These are phyloP conservation scores for Anthracocystis walkeri DNA, from an alignment of 1,284 basidiomycete species.

Conservation along the genomic window DNA sequence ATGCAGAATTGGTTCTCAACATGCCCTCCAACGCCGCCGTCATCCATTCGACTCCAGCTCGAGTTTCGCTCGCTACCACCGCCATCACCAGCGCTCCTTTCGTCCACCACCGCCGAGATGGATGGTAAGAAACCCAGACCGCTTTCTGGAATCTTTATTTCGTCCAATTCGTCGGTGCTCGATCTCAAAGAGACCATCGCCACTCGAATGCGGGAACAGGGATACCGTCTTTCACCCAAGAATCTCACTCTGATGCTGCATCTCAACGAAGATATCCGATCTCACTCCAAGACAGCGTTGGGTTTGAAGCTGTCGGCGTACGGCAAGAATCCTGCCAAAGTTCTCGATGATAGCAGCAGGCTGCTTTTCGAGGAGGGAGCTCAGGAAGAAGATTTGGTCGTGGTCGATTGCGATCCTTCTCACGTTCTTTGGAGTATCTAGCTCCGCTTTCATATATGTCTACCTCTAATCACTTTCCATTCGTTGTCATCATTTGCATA, in stretches of 20 bases:
- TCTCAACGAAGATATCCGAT: slow-evolving; percentile 16
- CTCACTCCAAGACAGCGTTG: slow-evolving; percentile 12
- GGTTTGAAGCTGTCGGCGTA: slow-evolving; percentile 19
- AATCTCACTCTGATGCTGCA: slow-evolving; percentile 28
- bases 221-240: slow-evolving; percentile 36
- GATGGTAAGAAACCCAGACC: slow-evolving; percentile 2
- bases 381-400: slow-evolving; percentile 37
- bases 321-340: slow-evolving; percentile 21
- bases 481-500: background rate
- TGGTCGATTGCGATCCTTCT: slow-evolving; percentile 37
- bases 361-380: slow-evolving; percentile 42
- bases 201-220: slow-evolving; percentile 17
- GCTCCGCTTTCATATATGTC: background rate
- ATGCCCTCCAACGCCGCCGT: slow-evolving; percentile 40
- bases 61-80: slow-evolving; percentile 30
- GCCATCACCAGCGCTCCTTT: slow-evolving; percentile 6
- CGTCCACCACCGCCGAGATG: background rate
- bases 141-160: slow-evolving; percentile 34
- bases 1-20: slow-evolving; percentile 32
- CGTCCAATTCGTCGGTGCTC: slow-evolving; percentile 39
- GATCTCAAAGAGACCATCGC: slow-evolving; percentile 43
- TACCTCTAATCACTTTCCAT: background rate
- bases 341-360: slow-evolving; percentile 31
- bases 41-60: slow-evolving; percentile 38
- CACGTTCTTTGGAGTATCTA: slow-evolving; percentile 37